Evolutionary conservation across 2,329 filamentous ascomycete genomes (phyloP).

Genomic region (Hymenoscyphus repandus): DNA sequence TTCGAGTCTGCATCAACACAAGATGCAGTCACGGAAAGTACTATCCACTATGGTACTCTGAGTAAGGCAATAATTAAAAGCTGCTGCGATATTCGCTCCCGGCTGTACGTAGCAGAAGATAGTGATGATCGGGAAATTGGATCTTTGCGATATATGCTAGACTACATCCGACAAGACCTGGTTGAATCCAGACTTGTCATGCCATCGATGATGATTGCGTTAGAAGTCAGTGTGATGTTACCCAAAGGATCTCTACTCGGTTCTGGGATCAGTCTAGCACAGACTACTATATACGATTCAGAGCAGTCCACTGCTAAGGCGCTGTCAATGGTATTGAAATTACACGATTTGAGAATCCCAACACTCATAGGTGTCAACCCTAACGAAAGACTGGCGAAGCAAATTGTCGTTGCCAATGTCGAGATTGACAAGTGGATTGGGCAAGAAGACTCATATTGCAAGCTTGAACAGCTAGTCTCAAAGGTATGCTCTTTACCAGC

Average conservation of each 20-base stretch:
- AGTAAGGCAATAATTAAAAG: conserved; percentile 57
- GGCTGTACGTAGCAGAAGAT: neutral
- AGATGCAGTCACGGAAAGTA: conserved; percentile 62
- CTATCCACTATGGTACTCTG: conserved; percentile 69
- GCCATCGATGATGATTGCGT: conserved; percentile 35
- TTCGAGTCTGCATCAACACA: conserved; percentile 53
- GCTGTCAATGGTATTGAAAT: conserved; percentile 28
- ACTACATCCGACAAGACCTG: neutral
- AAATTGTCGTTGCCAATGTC: conserved; percentile 59
- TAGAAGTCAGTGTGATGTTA: conserved; percentile 51
- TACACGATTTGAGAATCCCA: conserved; percentile 57
- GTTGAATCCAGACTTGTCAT: conserved; percentile 30
- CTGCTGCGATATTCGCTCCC: conserved; percentile 11
- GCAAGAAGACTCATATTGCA: conserved; percentile 46
- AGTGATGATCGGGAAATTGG: neutral
- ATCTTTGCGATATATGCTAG: neutral
- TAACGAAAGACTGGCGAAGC: conserved; percentile 63
- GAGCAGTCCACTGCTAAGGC: conserved; percentile 15
- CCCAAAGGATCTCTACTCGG: conserved; percentile 67
- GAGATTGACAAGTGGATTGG: conserved; percentile 46
- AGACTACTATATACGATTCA: conserved; percentile 34
- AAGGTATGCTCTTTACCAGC: neutral
- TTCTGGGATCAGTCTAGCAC: conserved; percentile 46
- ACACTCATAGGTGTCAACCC: conserved; percentile 67
- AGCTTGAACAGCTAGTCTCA: conserved; percentile 51